These are phyloP conservation scores for Posidonia australis DNA, from an alignment of 106 monocot species.

Conservation along the genomic window DNA sequence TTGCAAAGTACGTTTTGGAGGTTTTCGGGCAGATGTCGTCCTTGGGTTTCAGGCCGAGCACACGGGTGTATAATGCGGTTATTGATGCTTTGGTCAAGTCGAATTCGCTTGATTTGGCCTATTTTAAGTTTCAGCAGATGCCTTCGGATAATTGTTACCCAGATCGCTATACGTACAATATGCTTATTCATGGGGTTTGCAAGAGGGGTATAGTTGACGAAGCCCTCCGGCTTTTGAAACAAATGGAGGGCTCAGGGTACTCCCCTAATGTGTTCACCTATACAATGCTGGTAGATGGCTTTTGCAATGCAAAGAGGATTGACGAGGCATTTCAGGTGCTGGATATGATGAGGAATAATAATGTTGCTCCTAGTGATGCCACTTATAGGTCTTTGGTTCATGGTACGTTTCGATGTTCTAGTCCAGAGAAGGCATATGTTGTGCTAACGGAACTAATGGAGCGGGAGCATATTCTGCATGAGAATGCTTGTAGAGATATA, in stretches of 20 bases:
- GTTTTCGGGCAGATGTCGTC: conserved; percentile 59
- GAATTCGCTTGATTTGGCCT: conserved; percentile 67
- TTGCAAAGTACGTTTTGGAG: conserved; percentile 59
- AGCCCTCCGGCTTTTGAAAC: conserved; percentile 55
- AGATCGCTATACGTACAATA: conserved; percentile 86
- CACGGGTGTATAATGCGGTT: conserved; percentile 58
- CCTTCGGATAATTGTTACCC: conserved; percentile 60
- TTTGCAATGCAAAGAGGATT: conserved; percentile 67
- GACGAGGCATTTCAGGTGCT: conserved; percentile 53
- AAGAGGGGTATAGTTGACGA: conserved; percentile 72
- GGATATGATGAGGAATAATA: conserved; percentile 45
- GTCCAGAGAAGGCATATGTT: conserved; percentile 34
- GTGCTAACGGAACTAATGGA: conserved; percentile 33
- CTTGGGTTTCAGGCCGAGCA: conserved; percentile 53
- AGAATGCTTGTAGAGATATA: conserved; percentile 33
- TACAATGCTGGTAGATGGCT: conserved; percentile 83
- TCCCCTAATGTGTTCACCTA: conserved; percentile 73
- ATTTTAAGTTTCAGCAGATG: conserved; percentile 93
- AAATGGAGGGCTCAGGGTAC: conserved; percentile 54
- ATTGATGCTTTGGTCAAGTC: conserved; percentile 73
- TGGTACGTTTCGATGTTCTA: conserved; percentile 52
- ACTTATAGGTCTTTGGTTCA: conserved; percentile 65
- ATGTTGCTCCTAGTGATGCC: conserved; percentile 55
- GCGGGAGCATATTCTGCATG: conserved; percentile 5
- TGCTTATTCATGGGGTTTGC: conserved; percentile 82